A percentile compares a stretch with the other conserved stretches of the same genome.
Conservation (phyloP, 176 grass and related monocot genomes). For the Oryza brachyantha region DNA sequence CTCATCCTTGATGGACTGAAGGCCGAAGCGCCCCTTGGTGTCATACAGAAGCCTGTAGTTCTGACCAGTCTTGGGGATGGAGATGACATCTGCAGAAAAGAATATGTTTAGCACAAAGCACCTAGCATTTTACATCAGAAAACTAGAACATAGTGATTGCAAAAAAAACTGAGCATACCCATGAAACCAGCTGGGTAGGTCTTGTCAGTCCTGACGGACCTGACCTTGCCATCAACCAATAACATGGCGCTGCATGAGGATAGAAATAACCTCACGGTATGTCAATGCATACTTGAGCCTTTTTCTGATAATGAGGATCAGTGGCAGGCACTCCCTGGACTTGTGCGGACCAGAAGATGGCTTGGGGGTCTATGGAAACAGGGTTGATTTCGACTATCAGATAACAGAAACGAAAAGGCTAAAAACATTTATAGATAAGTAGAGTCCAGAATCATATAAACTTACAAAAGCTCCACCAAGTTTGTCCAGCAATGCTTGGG, state of each 20-base stretch:
- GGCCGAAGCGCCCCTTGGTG: slow-evolving; percentile 56
- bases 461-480: slow-evolving; percentile 52
- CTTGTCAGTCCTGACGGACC: not conserved
- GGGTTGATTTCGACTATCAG: not conserved
- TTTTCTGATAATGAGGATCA: slow-evolving; percentile 6
- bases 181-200: not conserved
- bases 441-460: not conserved
- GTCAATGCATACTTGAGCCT: not conserved
- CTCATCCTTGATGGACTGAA: slow-evolving; percentile 48
- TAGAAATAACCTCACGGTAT: not conserved
- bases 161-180: slow-evolving; percentile 11
- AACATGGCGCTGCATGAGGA: not conserved
- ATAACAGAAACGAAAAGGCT: not conserved
- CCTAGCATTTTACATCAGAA: not conserved
- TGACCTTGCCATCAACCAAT: not conserved
- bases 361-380: slow-evolving; percentile 38
- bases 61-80: slow-evolving; percentile 55
- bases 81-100: slow-evolving; percentile 42
- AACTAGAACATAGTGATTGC: not conserved
- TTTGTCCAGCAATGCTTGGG: slow-evolving; percentile 50
- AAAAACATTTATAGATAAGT: not conserved
- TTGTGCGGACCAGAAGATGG: slow-evolving; percentile 51
- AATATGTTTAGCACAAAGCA: not conserved
- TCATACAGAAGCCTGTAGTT: slow-evolving; percentile 62
- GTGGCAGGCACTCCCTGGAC: slow-evolving; percentile 42